A percentile compares a stretch with the other conserved stretches of the same genome.
Evolutionary conservation across 441 rosid genomes (phyloP).

Genomic region (Populus trichocarpa): DNA sequence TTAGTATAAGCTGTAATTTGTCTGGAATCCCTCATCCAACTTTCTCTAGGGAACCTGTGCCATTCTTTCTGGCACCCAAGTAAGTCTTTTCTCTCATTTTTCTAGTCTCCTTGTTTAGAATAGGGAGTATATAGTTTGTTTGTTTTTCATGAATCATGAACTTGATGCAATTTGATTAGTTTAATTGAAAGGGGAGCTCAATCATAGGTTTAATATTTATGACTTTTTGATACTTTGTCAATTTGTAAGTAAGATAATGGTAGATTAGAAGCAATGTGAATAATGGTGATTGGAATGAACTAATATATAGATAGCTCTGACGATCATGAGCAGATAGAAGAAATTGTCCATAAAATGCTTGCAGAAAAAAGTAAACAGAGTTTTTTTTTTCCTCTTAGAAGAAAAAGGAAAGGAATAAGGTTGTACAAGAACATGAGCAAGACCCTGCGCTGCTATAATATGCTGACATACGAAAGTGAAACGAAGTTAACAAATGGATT

Average conservation of each 20-base stretch:
- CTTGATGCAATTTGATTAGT: conserved; percentile 1
- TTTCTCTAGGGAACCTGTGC: conserved; percentile 68
- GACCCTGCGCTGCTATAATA: background rate
- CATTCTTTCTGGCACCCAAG: conserved; percentile 59
- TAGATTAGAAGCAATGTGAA: background rate
- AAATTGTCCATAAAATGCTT: background rate
- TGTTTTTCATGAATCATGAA: background rate
- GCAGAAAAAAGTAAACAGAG: background rate
- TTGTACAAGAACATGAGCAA: background rate
- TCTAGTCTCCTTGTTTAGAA: background rate
- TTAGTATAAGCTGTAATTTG: conserved; percentile 82
- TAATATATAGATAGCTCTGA: background rate
- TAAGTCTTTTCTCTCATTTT: conserved; percentile 21
- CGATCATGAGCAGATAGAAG: background rate
- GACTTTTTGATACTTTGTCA: background rate
- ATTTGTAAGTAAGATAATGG: background rate
- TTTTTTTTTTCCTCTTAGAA: background rate
- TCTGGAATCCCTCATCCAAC: conserved; percentile 74
- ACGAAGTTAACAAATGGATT: background rate
- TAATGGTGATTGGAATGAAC: background rate
- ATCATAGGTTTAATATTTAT: background rate
- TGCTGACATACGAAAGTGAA: background rate
- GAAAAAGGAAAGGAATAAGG: background rate
- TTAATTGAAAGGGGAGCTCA: too few species aligned
- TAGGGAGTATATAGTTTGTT: background rate